Evolutionary conservation across 768 basidiomycete genomes (phyloP).

Genomic region (Holtermanniella nyarrowii): DNA sequence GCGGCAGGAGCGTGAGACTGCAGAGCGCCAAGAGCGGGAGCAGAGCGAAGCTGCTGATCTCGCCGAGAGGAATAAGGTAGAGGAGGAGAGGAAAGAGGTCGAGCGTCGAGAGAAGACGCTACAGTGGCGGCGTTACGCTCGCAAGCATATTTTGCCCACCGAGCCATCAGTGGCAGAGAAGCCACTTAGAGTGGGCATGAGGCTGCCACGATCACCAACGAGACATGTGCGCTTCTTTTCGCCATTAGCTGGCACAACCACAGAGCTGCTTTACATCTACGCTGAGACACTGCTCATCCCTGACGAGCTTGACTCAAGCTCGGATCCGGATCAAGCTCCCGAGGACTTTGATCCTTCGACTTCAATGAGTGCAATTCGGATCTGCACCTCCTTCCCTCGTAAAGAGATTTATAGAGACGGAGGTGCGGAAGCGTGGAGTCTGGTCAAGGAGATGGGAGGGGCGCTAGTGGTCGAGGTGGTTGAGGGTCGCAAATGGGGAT

Average conservation of each 20-base stretch:
- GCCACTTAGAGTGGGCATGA: slow-evolving; percentile 34
- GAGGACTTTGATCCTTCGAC: slow-evolving; percentile 10
- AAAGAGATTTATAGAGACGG: slow-evolving; percentile 17
- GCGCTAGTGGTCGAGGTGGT: slow-evolving; percentile 32
- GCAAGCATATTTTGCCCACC: slow-evolving; percentile 45
- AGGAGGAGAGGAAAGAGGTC: slow-evolving; percentile 9
- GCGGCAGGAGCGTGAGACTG: slow-evolving; percentile 43
- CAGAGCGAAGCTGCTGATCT: slow-evolving; percentile 27
- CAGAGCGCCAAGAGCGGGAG: slow-evolving; percentile 32
- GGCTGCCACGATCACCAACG: slow-evolving; percentile 24
- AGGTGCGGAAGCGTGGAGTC: slow-evolving; percentile 25
- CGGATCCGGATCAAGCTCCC: slow-evolving; percentile 22
- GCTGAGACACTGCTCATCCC: slow-evolving; percentile 36
- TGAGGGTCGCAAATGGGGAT: slow-evolving; percentile 16
- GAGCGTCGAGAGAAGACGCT: slow-evolving; percentile 38
- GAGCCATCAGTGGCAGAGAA: slow-evolving; percentile 8
- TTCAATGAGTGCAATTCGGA: slow-evolving; percentile 4
- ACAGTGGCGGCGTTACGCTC: slow-evolving; percentile 55
- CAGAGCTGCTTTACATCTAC: slow-evolving; percentile 24
- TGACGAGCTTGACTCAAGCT: background rate
- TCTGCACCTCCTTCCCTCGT: slow-evolving; percentile 35
- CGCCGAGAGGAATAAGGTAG: slow-evolving; percentile 16
- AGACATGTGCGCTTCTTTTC: slow-evolving; percentile 25
- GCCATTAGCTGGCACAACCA: slow-evolving; percentile 7
- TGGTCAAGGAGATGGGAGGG: slow-evolving; percentile 25